phyloP scores from a whole-genome alignment of 768 basidiomycete genomes.

The Tephrocybe sp. region DNA sequence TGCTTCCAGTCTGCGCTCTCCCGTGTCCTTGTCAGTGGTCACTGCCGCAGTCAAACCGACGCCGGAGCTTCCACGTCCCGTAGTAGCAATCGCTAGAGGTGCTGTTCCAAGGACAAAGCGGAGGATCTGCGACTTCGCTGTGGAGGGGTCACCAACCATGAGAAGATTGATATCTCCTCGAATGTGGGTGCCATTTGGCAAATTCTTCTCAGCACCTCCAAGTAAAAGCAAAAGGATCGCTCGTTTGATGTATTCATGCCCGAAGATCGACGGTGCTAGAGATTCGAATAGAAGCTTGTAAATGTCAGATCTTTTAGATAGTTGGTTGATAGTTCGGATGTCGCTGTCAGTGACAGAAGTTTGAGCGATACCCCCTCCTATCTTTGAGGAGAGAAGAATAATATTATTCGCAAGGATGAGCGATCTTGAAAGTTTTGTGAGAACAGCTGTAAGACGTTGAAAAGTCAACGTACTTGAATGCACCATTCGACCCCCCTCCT shows the following conservation, averaged over 20 bases:
- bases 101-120: conserved; percentile 96
- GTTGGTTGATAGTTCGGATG: conserved; percentile 93
- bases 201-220: conserved; percentile 96
- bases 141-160: conserved; percentile 99
- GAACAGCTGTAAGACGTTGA: conserved; percentile 9
- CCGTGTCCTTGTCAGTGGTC: conserved; percentile 97
- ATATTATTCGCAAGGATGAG: conserved; percentile 93
- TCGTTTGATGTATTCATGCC: conserved; percentile 93
- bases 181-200: conserved; percentile 96
- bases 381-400: conserved; percentile 90
- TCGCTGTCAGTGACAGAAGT: conserved; percentile 89
- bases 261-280: conserved; percentile 95
- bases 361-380: conserved; percentile 93
- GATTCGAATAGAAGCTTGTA: conserved; percentile 90
- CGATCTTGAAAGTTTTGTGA: conserved; percentile 52
- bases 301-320: conserved; percentile 83
- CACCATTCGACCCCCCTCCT: conserved; percentile 84
- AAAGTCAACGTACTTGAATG: conserved; percentile 77
- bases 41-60: conserved; percentile 99
- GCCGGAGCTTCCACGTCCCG: conserved; percentile 96
- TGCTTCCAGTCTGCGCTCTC: conserved; percentile 94
- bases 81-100: conserved; percentile 96
- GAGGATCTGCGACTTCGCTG: conserved; percentile 94
- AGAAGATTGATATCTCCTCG: conserved; percentile 99
- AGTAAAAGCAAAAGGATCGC: conserved; percentile 91